Conservation (phyloP, 2,329 filamentous ascomycete species). For the Colletotrichum neosansevieriae region DNA sequence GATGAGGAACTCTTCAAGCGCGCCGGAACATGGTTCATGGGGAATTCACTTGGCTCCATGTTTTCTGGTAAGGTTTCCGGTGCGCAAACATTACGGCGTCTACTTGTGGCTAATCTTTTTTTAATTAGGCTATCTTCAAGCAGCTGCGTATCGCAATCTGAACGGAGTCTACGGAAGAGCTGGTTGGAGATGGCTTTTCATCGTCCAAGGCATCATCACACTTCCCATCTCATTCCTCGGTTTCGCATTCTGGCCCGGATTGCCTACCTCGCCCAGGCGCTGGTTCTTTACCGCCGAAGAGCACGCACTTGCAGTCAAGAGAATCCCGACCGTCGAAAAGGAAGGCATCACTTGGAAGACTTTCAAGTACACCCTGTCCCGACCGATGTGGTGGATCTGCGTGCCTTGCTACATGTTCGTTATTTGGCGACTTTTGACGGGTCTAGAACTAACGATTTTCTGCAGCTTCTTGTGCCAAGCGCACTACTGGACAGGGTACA, state of each 20-base stretch:
- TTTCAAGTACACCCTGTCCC: conserved; percentile 42
- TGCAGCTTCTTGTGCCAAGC: conserved; percentile 43
- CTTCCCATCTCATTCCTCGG: conserved; percentile 42
- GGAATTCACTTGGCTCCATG: conserved; percentile 65
- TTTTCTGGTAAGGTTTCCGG: conserved; percentile 56
- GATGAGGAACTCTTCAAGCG: conserved; percentile 61
- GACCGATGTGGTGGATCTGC: conserved; percentile 44
- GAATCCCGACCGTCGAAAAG: conserved; percentile 44
- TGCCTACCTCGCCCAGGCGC: conserved; percentile 46
- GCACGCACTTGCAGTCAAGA: conserved; percentile 44
- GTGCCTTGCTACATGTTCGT: conserved; percentile 42
- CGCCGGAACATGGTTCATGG: conserved; percentile 60
- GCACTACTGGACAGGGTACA: conserved; percentile 43
- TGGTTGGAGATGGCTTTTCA: conserved; percentile 56
- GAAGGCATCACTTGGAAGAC: conserved; percentile 44
- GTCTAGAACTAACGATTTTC: neutral
- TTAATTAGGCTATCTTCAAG: conserved; percentile 60
- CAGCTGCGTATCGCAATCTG: conserved; percentile 64
- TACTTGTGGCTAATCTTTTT: no score
- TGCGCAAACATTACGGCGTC: no score
- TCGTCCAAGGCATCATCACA: conserved; percentile 51
- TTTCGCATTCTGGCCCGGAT: conserved; percentile 51
- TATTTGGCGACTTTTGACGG: accelerated
- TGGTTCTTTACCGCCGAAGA: conserved; percentile 47
- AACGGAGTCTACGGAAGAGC: conserved; percentile 59